Evolutionary conservation across 352 stramenopile genomes (phyloP).

Genomic region (Phytophthora brassicae): DNA sequence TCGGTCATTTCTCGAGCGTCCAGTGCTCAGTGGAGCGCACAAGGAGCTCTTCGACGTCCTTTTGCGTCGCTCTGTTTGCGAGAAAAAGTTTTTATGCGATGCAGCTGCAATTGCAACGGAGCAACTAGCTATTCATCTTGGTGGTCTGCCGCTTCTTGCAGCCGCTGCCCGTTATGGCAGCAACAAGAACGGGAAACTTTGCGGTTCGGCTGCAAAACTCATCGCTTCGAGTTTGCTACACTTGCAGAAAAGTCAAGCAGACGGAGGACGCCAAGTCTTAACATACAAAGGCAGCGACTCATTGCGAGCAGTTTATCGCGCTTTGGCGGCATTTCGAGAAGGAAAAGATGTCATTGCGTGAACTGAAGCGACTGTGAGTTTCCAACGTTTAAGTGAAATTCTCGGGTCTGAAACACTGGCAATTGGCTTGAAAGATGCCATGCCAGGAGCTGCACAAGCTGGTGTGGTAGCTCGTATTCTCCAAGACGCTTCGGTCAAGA

Average conservation of each 20-base stretch:
- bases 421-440: constrained; percentile 29
- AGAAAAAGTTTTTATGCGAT: constrained; percentile 77
- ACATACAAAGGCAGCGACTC: constrained; percentile 8
- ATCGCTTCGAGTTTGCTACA: constrained; percentile 38
- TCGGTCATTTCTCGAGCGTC: constrained; percentile 14
- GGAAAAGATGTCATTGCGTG: constrained; percentile 55
- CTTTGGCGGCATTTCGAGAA: constrained; percentile 45
- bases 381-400: constrained; percentile 43
- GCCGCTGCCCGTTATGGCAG: constrained; percentile 41
- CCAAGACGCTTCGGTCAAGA: constrained; percentile 38
- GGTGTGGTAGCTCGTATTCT: constrained; percentile 37
- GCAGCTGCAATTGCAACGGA: constrained; percentile 42
- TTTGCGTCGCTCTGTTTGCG: constrained; percentile 62
- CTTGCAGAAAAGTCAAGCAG: constrained; percentile 23
- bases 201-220: constrained; percentile 44
- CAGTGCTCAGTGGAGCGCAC: constrained; percentile 23
- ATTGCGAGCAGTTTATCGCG: constrained; percentile 32
- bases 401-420: constrained; percentile 40
- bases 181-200: constrained; percentile 68
- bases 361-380: constrained; percentile 38
- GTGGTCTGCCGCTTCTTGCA: constrained; percentile 44
- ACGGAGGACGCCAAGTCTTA: background rate
- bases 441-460: constrained; percentile 25
- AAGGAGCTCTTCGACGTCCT: constrained; percentile 51
- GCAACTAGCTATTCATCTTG: constrained; percentile 43